These are phyloP conservation scores for Euphorbia pulcherrima DNA, from an alignment of 345 rosid genomes.

Conservation along the genomic window DNA sequence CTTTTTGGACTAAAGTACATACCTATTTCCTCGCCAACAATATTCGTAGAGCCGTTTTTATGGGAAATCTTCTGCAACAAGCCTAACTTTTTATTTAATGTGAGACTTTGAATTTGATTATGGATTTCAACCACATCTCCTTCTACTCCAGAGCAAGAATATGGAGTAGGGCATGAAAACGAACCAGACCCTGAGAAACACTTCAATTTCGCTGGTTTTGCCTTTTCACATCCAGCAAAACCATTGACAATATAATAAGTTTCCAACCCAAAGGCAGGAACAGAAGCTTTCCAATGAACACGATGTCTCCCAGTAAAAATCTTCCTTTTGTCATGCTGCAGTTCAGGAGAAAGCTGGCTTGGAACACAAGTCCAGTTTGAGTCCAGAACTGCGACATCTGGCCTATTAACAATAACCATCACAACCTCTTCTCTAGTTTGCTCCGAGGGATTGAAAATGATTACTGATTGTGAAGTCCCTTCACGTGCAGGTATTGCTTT, in stretches of 20 bases:
- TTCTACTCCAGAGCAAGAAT: conserved; percentile 66
- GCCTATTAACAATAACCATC: conserved; percentile 60
- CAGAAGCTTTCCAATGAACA: conserved; percentile 81
- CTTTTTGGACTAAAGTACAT: conserved; percentile 70
- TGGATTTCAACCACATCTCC: conserved; percentile 51
- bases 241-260: conserved; percentile 83
- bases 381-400: conserved; percentile 75
- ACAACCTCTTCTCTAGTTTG: conserved; percentile 81
- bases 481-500: conserved; percentile 59
- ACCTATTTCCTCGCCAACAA: conserved; percentile 69
- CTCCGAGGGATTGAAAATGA: conserved; percentile 81
- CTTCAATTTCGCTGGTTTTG: conserved; percentile 59
- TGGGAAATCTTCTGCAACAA: conserved; percentile 56
- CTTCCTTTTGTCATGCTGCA: conserved; percentile 67
- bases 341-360: conserved; percentile 92
- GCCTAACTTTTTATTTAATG: conserved; percentile 60
- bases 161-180: conserved; percentile 68
- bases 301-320: conserved; percentile 81
- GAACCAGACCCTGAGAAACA: conserved; percentile 43
- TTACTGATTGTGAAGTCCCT: conserved; percentile 72
- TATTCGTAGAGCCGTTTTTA: conserved; percentile 42
- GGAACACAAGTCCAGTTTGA: conserved; percentile 84
- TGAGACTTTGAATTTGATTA: conserved; percentile 67
- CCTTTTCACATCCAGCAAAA: conserved; percentile 71
- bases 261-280: conserved; percentile 86